These are phyloP conservation scores for Calonectria pteridis DNA, from an alignment of 2,329 filamentous ascomycete species.

Conservation along the genomic window DNA sequence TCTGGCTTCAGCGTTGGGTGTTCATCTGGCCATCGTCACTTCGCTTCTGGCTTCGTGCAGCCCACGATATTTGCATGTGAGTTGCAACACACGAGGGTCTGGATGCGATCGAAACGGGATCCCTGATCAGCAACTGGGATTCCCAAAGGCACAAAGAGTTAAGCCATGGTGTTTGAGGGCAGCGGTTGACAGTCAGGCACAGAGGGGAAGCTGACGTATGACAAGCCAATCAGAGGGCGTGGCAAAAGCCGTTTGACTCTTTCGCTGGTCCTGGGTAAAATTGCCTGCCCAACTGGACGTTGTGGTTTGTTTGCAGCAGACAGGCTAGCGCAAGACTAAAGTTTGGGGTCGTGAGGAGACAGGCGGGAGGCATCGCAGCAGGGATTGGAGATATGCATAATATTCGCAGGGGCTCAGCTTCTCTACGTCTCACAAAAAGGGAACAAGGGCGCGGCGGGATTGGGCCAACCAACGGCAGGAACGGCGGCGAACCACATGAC, in stretches of 20 bases:
- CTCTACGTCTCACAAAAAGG: conserved; percentile 22
- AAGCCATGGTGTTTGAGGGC: conserved; percentile 20
- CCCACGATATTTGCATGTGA: neutral
- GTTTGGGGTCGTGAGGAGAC: conserved; percentile 7
- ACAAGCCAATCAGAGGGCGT: conserved; percentile 8
- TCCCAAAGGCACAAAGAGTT: neutral
- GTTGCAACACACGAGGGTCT: neutral
- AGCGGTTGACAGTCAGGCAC: conserved; percentile 17
- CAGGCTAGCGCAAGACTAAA: neutral
- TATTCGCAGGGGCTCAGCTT: conserved; percentile 29
- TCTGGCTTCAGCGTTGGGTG: conserved; percentile 23
- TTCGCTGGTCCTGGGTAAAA: conserved; percentile 22
- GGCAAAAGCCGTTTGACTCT: conserved; percentile 17
- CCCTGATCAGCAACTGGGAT: conserved; percentile 13
- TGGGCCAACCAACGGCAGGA: conserved; percentile 7
- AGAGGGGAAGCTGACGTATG: conserved; percentile 3
- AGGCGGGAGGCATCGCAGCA: neutral
- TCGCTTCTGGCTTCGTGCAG: conserved; percentile 6
- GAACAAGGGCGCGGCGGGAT: conserved; percentile 4
- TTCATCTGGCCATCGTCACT: conserved; percentile 17
- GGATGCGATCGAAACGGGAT: conserved; percentile 3
- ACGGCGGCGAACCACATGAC: conserved; percentile 1
- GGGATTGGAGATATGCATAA: conserved; percentile 26
- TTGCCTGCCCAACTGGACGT: conserved; percentile 14
- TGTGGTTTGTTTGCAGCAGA: conserved; percentile 4